Conservation (phyloP, 1,284 basidiomycete species). For the Marasmius oreades region DNA sequence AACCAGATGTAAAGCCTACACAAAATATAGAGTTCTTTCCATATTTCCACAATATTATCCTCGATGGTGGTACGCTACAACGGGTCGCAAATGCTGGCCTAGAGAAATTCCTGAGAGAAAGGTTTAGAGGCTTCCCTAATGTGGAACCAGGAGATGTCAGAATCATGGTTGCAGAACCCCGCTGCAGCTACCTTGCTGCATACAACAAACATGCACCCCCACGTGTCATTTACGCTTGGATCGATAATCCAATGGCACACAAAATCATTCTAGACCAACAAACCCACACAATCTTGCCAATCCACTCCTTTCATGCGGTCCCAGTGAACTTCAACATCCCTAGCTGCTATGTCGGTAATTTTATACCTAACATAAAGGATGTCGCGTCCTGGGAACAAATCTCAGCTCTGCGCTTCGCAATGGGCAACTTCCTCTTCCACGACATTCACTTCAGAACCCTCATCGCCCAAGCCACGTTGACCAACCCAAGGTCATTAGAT, state of each 20-base stretch:
- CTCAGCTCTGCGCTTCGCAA: background rate
- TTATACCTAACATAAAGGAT: background rate
- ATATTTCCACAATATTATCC: too few species aligned
- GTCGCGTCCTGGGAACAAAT: background rate
- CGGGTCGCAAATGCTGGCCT: background rate
- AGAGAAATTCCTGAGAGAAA: too few species aligned
- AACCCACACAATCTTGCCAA: background rate
- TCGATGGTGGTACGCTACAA: background rate
- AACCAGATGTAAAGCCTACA: too few species aligned
- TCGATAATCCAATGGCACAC: background rate
- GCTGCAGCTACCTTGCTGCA: background rate
- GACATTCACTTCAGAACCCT: background rate
- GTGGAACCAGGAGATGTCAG: background rate
- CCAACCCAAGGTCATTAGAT: background rate
- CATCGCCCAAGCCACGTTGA: background rate
- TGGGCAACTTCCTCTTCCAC: background rate
- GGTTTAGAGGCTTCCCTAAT: background rate
- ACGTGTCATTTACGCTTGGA: background rate
- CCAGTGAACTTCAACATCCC: background rate
- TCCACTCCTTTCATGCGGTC: background rate
- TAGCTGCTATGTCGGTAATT: background rate
- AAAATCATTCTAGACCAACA: background rate
- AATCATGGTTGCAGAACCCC: background rate
- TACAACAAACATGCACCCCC: background rate
- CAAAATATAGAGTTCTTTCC: too few species aligned